Evolutionary conservation across 2,329 filamentous ascomycete genomes (phyloP).

Genomic region (Claviceps sorghi): DNA sequence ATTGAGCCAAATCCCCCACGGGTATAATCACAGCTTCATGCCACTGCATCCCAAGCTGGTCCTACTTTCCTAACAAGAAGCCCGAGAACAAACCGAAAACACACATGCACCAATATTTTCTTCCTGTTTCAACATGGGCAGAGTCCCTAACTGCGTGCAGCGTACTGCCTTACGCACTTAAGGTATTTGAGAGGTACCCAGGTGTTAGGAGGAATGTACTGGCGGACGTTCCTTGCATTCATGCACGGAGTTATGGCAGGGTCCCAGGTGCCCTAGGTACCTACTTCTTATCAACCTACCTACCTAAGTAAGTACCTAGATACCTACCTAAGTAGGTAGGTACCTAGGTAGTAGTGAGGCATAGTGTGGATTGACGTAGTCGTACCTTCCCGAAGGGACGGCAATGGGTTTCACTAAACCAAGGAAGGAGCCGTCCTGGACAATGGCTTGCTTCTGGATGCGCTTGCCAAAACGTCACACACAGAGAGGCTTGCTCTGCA

Average conservation of each 20-base stretch:
- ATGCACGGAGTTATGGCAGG: neutral
- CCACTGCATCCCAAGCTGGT: neutral
- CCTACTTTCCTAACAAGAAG: no score
- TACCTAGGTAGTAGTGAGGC: neutral
- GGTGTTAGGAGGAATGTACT: no score
- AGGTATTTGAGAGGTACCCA: no score
- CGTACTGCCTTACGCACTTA: neutral
- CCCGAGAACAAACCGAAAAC: no score
- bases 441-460: neutral
- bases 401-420: neutral
- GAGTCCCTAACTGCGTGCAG: no score
- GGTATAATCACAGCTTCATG: neutral
- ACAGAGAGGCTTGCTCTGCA: neutral
- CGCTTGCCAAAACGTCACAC: neutral
- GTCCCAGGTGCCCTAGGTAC: neutral
- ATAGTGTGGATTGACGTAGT: neutral
- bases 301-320: no score
- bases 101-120: no score
- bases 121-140: no score
- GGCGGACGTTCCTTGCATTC: neutral
- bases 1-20: neutral
- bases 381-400: neutral
- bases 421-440: neutral
- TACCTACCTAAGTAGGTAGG: no score
- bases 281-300: no score